phyloP scores from a whole-genome alignment of 1,284 basidiomycete genomes.

The Tilletia horrida region DNA sequence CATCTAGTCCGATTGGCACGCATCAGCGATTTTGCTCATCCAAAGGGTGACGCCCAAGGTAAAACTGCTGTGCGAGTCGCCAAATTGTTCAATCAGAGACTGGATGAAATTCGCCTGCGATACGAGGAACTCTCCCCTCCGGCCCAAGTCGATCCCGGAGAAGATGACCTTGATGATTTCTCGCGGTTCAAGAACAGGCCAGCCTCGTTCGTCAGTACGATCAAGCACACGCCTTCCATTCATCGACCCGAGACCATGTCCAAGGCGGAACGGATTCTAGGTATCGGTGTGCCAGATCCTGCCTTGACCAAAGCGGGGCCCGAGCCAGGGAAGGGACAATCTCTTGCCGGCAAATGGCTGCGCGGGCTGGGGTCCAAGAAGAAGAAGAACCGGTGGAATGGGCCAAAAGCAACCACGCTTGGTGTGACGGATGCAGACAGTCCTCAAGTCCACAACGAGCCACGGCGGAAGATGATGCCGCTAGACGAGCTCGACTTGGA shows the following conservation, averaged over 20 bases:
- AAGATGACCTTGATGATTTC: conserved; percentile 31
- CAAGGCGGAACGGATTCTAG: conserved; percentile 46
- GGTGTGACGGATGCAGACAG: conserved; percentile 18
- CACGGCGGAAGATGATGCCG: conserved; percentile 19
- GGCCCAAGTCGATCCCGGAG: conserved; percentile 32
- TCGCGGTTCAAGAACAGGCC: conserved; percentile 27
- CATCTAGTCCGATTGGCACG: conserved; percentile 38
- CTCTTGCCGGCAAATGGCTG: conserved; percentile 47
- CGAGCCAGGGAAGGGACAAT: conserved; percentile 32
- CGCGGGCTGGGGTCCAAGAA: conserved; percentile 37
- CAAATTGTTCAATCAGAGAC: conserved; percentile 38
- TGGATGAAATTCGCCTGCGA: conserved; percentile 42
- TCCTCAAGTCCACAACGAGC: conserved; percentile 23
- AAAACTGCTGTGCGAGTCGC: conserved; percentile 38
- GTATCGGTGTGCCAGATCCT: conserved; percentile 36
- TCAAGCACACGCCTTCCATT: conserved; percentile 41
- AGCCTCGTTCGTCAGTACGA: conserved; percentile 48
- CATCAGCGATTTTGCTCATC: conserved; percentile 41
- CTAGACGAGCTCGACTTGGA: conserved; percentile 30
- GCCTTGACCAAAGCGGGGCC: conserved; percentile 20
- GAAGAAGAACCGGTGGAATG: conserved; percentile 18
- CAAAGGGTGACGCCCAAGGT: conserved; percentile 35
- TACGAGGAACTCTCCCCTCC: conserved; percentile 43
- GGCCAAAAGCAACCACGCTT: not conserved
- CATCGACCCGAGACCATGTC: conserved; percentile 25